These are phyloP conservation scores for Ceriops decandra DNA, from an alignment of 345 rosid species.

Conservation along the genomic window DNA sequence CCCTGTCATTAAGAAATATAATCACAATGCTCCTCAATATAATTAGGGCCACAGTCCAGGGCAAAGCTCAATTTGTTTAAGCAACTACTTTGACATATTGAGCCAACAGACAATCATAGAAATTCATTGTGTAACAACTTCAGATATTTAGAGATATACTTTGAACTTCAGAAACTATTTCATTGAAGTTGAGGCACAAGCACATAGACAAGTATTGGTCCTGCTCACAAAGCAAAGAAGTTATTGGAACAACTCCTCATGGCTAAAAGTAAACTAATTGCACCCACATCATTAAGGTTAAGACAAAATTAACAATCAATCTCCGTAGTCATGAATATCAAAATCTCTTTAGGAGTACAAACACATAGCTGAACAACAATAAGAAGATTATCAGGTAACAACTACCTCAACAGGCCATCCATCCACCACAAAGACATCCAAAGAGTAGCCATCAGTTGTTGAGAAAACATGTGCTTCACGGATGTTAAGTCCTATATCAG, in stretches of 20 bases:
- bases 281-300: background rate
- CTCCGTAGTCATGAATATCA: background rate
- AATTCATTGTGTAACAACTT: background rate
- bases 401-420: conserved; percentile 67
- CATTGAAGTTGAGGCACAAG: background rate
- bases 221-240: background rate
- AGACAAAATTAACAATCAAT: background rate
- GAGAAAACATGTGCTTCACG: conserved; percentile 85
- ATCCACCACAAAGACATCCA: conserved; percentile 77
- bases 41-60: conserved; percentile 31
- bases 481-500: conserved; percentile 71
- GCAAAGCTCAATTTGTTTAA: conserved; percentile 14
- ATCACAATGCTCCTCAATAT: conserved; percentile 53
- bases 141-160: background rate
- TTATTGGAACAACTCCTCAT: background rate
- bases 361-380: background rate
- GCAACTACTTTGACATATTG: conserved; percentile 8
- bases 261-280: background rate
- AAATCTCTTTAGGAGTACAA: background rate
- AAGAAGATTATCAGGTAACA: background rate
- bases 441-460: conserved; percentile 68
- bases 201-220: background rate
- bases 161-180: background rate
- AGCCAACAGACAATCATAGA: background rate
- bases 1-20: conserved; percentile 61